These are phyloP conservation scores for Tolypocladium tundrense DNA, from an alignment of 2,329 filamentous ascomycete genomes.

Conservation along the genomic window DNA sequence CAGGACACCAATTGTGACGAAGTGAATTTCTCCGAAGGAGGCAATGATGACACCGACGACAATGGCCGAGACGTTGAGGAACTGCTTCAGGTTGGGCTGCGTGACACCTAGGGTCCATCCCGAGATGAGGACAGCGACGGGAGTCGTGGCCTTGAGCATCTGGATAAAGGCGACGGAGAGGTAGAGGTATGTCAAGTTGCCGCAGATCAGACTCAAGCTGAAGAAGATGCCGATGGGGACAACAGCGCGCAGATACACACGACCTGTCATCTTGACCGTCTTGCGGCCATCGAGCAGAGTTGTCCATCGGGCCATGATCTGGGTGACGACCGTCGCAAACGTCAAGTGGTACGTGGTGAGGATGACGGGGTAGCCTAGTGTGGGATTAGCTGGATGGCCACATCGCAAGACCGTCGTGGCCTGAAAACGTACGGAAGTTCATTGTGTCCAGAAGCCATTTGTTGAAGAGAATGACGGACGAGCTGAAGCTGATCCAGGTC, in stretches of 20 bases:
- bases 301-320: conserved; percentile 83
- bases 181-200: conserved; percentile 92
- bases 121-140: conserved; percentile 82
- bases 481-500: conserved; percentile 85
- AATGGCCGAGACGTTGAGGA: conserved; percentile 90
- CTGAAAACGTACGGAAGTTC: conserved; percentile 50
- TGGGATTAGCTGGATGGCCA: conserved; percentile 8
- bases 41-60: conserved; percentile 92
- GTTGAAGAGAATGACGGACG: conserved; percentile 96
- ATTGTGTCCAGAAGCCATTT: conserved; percentile 90
- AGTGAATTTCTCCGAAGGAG: conserved; percentile 91
- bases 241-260: conserved; percentile 85
- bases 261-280: conserved; percentile 93
- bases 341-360: conserved; percentile 92
- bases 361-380: conserved; percentile 59
- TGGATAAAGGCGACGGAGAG: conserved; percentile 95
- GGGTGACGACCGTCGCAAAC: conserved; percentile 91
- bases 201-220: conserved; percentile 90
- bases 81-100: conserved; percentile 72
- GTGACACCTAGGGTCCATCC: conserved; percentile 82
- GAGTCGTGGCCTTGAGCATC: conserved; percentile 98
- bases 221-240: conserved; percentile 94
- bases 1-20: conserved; percentile 69
- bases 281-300: conserved; percentile 86
- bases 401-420: conserved; percentile 1